phyloP scores from a whole-genome alignment of 345 rosid species.

The Sonneratia caseolaris region DNA sequence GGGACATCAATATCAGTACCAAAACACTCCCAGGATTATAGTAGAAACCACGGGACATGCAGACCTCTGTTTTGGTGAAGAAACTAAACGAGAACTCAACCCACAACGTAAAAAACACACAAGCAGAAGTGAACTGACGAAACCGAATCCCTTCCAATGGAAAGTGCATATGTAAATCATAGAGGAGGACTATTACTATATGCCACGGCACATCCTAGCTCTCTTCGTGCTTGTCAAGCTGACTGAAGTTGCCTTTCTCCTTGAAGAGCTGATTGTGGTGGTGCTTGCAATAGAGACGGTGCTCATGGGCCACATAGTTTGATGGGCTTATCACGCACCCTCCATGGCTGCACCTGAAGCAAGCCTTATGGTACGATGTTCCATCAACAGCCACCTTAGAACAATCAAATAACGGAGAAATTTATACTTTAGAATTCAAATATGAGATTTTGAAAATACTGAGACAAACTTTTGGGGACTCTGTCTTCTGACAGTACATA shows the following conservation, averaged over 20 bases:
- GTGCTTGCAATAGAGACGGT: conserved; percentile 59
- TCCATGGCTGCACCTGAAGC: conserved; percentile 70
- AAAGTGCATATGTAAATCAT: not conserved
- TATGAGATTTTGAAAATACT: not conserved
- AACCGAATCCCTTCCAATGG: not conserved
- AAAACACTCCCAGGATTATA: not conserved
- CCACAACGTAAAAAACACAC: not conserved
- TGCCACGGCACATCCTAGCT: not conserved
- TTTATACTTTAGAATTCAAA: not conserved
- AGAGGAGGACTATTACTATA: not conserved
- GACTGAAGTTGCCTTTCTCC: conserved; percentile 69
- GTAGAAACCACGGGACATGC: not conserved
- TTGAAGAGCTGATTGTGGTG: conserved; percentile 66
- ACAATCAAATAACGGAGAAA: not conserved
- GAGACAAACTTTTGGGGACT: not conserved
- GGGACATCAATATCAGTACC: not conserved
- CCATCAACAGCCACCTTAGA: conserved; percentile 63
- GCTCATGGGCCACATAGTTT: conserved; percentile 61
- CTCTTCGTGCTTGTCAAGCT: conserved; percentile 33
- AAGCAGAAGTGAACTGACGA: not conserved
- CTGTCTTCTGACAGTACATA: conserved; percentile 1
- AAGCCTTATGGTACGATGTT: conserved; percentile 45
- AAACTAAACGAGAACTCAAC: not conserved
- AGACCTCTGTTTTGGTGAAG: not conserved
- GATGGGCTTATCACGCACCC: conserved; percentile 63